Evolutionary conservation across 805 yeast genomes (phyloP).

Genomic region (Candida piceae): DNA sequence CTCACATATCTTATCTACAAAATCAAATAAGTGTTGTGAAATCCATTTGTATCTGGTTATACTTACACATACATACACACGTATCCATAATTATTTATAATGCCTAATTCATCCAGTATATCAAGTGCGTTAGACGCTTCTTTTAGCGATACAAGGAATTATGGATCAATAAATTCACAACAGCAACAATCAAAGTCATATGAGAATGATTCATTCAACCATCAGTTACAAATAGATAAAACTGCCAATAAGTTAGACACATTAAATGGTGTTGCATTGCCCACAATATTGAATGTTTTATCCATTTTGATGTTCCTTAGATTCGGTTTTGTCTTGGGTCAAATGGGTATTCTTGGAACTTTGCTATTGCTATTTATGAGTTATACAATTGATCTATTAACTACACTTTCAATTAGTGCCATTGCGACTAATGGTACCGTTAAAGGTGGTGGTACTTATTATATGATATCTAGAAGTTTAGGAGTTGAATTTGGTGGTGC

Average conservation of each 20-base stretch:
- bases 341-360: conserved; percentile 84
- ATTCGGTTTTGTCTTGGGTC: conserved; percentile 93
- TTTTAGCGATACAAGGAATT: neutral
- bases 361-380: conserved; percentile 62
- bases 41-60: no score
- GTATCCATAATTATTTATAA: no score
- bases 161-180: neutral
- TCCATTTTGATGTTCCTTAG: conserved; percentile 93
- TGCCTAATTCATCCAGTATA: no score
- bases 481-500: conserved; percentile 99
- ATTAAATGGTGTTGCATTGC: conserved; percentile 85
- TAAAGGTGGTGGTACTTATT: conserved; percentile 97
- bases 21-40: no score
- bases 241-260: conserved; percentile 59
- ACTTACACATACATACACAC: no score
- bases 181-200: neutral
- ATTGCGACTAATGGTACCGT: conserved; percentile 97
- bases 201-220: neutral
- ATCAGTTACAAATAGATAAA: neutral
- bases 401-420: conserved; percentile 88
- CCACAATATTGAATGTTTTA: conserved; percentile 87
- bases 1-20: no score
- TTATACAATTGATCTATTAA: conserved; percentile 74
- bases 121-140: no score
- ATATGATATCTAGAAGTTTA: conserved; percentile 89